Conservation (phyloP, 1,284 basidiomycete species). For the Leccinum holopus region DNA sequence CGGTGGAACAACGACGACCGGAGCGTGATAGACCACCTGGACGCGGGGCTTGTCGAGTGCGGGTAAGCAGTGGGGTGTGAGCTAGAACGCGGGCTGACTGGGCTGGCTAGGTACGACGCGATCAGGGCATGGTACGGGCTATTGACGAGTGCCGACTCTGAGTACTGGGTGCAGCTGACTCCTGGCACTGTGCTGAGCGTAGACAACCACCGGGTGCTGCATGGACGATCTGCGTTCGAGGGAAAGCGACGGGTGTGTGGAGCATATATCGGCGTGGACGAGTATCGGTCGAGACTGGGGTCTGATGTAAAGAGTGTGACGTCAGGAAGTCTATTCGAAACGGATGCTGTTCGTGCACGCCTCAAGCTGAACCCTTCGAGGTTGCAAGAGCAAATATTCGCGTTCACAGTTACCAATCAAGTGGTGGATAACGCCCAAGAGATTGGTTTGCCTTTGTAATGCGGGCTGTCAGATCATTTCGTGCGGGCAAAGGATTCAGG, state of each 20-base stretch:
- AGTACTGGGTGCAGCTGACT: slow-evolving; percentile 88
- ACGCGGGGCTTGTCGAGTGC: slow-evolving; percentile 58
- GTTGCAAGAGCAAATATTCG: slow-evolving; percentile 91
- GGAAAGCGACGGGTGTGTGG: slow-evolving; percentile 93
- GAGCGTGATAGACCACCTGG: slow-evolving; percentile 69
- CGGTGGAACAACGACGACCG: slow-evolving; percentile 97
- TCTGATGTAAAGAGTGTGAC: slow-evolving; percentile 8
- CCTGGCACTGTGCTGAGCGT: slow-evolving; percentile 75
- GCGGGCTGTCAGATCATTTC: slow-evolving; percentile 58
- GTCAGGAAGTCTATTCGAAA: slow-evolving; percentile 46
- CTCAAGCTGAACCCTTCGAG: slow-evolving; percentile 66
- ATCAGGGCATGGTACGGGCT: slow-evolving; percentile 77
- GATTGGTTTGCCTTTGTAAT: slow-evolving; percentile 82
- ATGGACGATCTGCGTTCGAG: slow-evolving; percentile 87
- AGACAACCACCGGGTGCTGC: slow-evolving; percentile 93
- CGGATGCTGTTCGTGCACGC: slow-evolving; percentile 47
- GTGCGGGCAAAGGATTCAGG: slow-evolving; percentile 38
- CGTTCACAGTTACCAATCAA: slow-evolving; percentile 93
- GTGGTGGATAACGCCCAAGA: slow-evolving; percentile 81
- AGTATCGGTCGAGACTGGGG: slow-evolving; percentile 76
- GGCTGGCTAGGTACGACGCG: slow-evolving; percentile 70
- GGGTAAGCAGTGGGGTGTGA: slow-evolving; percentile 49
- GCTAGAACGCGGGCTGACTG: slow-evolving; percentile 9
- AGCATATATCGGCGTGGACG: slow-evolving; percentile 91
- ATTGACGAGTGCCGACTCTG: slow-evolving; percentile 76